Percentiles rank a stretch among this genome's conserved stretches.
These are phyloP conservation scores for Ganoderma lucidum DNA, from an alignment of 1,284 basidiomycete species.

Conservation along the genomic window DNA sequence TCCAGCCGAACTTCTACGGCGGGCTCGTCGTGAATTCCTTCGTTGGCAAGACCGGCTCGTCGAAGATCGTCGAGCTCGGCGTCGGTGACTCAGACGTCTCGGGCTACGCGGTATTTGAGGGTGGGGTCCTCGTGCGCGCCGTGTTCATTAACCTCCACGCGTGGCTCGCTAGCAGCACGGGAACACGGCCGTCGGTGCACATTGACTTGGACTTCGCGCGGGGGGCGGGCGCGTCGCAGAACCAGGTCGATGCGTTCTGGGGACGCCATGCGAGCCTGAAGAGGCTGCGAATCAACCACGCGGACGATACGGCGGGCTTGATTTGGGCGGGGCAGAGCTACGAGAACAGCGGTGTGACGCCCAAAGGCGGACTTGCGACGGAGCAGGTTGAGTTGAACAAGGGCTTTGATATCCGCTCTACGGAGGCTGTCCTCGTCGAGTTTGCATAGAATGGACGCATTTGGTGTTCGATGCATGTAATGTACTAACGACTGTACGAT, in stretches of 20 bases:
- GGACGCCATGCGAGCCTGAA: slow-evolving; percentile 6
- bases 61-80: slow-evolving; percentile 59
- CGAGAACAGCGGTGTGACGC: slow-evolving; percentile 59
- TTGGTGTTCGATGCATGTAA: no score
- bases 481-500: background rate
- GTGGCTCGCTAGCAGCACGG: slow-evolving; percentile 50
- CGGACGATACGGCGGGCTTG: slow-evolving; percentile 61
- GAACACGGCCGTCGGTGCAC: slow-evolving; percentile 49
- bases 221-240: slow-evolving; percentile 14
- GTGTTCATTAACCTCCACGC: slow-evolving; percentile 66
- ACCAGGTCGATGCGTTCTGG: slow-evolving; percentile 2
- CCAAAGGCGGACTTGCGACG: slow-evolving; percentile 48
- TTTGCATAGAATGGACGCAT: slow-evolving; percentile 32
- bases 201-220: slow-evolving; percentile 49
- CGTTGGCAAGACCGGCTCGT: slow-evolving; percentile 47
- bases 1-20: slow-evolving; percentile 70
- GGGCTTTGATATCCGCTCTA: slow-evolving; percentile 58
- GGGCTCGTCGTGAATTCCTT: slow-evolving; percentile 57
- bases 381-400: slow-evolving; percentile 45
- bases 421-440: slow-evolving; percentile 54
- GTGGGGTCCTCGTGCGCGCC: slow-evolving; percentile 51
- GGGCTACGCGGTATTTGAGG: slow-evolving; percentile 70
- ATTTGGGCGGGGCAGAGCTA: slow-evolving; percentile 73
- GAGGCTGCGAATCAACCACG: slow-evolving; percentile 48
- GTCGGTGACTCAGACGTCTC: slow-evolving; percentile 58